Base-by-base conservation (phyloP, 2,329 filamentous ascomycete species). In the Magnaporthales sp. region DNA sequence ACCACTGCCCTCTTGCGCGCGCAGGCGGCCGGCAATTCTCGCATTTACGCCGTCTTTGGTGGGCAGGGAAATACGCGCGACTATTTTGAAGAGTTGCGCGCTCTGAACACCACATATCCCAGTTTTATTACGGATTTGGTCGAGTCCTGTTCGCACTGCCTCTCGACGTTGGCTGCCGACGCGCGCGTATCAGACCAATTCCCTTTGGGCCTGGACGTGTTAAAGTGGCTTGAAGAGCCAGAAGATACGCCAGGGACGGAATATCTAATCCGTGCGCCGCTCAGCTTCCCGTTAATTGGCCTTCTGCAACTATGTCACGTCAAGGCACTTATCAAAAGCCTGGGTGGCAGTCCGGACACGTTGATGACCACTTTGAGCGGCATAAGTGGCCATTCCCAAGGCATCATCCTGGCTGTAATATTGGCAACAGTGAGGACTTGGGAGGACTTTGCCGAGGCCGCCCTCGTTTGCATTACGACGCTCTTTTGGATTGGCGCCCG, bases 61-160 rank as follows among this genome's bases (percentile, higher is more conserved):
- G 95, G 95, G 6, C 95, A 99, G 78, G 95, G 95, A 73, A 99
- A 99, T 79, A 98, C 98, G 70, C 94, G 99, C 79, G 95, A 99
- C 80, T 99, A 99, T 80, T 99, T 99, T 74, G 94, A 98, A 72
- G 95, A 99, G 81, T 86, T 99, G 38, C 38, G 38, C 4, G 19
- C 38, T n/a, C 11, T 7, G 11, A 4, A 51, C 4, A 15, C 4
- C 38, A 51, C 6, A 6, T 51, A 51, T 4, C 6, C 5, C 11
- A n/a, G 38, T 11, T 51, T 51, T 13, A 15, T 51, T 51, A 4
- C 11, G 71, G 92, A 96, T 70, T 88, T 98, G 70, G 85, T 99
- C 74, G 84, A 85, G 31, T 86, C 88, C 29, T 89, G 93, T 8
- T 93, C 94, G 19, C 90, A 95, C 74, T 88, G 96, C 66, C 86